Percentiles rank a stretch among this genome's conserved stretches.
These are phyloP conservation scores for Cladosporium oxysporum DNA, from an alignment of 2,329 filamentous ascomycete species.

Conservation along the genomic window DNA sequence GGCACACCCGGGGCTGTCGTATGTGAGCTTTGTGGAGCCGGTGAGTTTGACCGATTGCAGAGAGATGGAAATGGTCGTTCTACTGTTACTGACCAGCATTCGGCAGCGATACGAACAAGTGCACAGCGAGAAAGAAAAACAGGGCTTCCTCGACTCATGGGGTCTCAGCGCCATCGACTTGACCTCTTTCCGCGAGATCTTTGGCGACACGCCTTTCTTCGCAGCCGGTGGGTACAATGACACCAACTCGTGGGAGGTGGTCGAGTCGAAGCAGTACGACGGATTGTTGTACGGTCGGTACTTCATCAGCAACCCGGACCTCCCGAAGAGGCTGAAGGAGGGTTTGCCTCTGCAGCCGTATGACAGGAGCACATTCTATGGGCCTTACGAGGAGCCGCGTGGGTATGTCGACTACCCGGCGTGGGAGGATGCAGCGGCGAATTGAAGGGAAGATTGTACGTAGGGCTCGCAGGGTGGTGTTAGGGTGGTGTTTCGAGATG, in stretches of 20 bases:
- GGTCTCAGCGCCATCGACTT: slow-evolving; percentile 50
- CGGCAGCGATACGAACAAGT: slow-evolving; percentile 53
- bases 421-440: slow-evolving; percentile 20
- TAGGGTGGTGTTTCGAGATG: background rate
- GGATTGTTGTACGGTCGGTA: slow-evolving; percentile 47
- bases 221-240: slow-evolving; percentile 58
- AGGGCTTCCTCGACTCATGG: slow-evolving; percentile 52
- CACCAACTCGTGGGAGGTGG: slow-evolving; percentile 51
- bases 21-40: slow-evolving; percentile 59
- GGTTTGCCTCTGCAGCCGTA: slow-evolving; percentile 47
- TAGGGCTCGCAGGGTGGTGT: background rate
- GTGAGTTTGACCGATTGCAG: background rate
- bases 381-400: slow-evolving; percentile 32
- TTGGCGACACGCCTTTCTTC: slow-evolving; percentile 56
- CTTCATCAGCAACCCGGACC: slow-evolving; percentile 53
- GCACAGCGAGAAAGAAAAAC: slow-evolving; percentile 51
- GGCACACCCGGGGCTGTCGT: slow-evolving; percentile 48
- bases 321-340: slow-evolving; percentile 48
- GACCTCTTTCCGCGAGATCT: slow-evolving; percentile 52
- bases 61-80: background rate
- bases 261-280: slow-evolving; percentile 42
- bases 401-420: slow-evolving; percentile 47
- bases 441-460: background rate
- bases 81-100: background rate
- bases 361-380: slow-evolving; percentile 49